Evolutionary conservation across 768 basidiomycete species (phyloP), one percentile per base, ranked within the genome.

Genomic region (Lactarius vividus): DNA sequence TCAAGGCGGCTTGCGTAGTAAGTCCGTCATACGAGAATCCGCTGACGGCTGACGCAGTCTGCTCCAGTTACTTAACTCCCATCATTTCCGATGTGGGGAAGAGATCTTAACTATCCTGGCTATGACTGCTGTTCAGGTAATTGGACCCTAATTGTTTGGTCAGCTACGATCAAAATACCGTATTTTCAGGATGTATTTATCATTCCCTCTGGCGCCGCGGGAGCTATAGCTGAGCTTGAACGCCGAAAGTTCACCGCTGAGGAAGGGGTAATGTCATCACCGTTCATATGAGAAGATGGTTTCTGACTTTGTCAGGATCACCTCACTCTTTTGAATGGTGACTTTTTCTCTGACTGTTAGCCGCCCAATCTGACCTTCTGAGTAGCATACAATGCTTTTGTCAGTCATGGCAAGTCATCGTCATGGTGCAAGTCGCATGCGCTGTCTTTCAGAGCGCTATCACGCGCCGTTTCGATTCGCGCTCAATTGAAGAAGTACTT

Each of bases 51-150:
- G n/a, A 55, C 33, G 28, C 18, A 20, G 39, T 61, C 15, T 56
- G 23, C 59, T 16, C 18, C 67, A 99, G 96, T 75, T 99, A 4
- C 92, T 98, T 70, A 85, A 81, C 64, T 96, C 95, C 23, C 87
- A 88, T 71, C 88, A 91, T 4, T 90, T 89, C 75, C 83, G 84
- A 70, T 99, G 97, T 70, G 94, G 96, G 3, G 94, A 98, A 71
- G 97, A 99, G 73, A 92, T 97, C 57, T 79, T 99, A 61, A 94
- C 95, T 0, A 97, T 99, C 61, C 92, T 94, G 6, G 95, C 97
- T 0, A 98, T 99, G 92, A 91, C 90, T 7, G 84, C 94, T 9
- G 84, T 98, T 8, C 95, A 96, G 79, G 94, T 89, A 59, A 52
- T 61, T 77, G 20, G 23, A 15, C 33, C 69, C 42, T 5, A 20